phyloP scores from a whole-genome alignment of 305 asterid genomes.

The Fraxinus albicans region DNA sequence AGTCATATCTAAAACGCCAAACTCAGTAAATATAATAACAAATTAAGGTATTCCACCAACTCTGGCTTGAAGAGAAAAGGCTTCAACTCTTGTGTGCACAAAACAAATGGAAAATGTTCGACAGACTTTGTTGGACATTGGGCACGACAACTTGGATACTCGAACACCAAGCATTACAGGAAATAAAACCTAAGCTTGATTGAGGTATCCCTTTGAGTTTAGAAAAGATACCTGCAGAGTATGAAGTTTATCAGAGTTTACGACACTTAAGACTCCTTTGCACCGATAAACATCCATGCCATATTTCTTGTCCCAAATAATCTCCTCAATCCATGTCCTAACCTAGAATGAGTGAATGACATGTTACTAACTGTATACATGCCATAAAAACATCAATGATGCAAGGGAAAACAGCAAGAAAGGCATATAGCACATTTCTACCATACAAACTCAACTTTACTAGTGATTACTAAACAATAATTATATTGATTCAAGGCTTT shows the following conservation, averaged over 20 bases:
- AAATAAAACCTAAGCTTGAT: not conserved
- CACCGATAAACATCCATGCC: conserved; percentile 97
- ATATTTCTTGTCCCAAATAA: conserved; percentile 87
- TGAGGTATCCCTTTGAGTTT: not conserved
- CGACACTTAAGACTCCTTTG: conserved; percentile 73
- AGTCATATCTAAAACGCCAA: not conserved
- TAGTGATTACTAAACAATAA: not conserved
- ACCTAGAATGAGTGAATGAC: conserved; percentile 39
- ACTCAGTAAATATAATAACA: not conserved
- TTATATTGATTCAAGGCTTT: not conserved
- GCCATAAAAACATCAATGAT: not conserved
- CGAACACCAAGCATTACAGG: not conserved
- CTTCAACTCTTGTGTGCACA: not conserved
- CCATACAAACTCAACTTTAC: not conserved
- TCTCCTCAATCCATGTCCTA: conserved; percentile 73
- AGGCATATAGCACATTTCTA: not conserved
- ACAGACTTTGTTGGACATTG: not conserved
- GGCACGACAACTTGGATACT: not conserved
- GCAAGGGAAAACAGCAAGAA: not conserved
- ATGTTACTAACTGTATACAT: not conserved
- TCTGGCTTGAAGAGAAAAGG: not conserved
- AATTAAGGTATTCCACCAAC: not conserved
- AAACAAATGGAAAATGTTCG: not conserved
- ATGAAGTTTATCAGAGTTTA: conserved; percentile 65
- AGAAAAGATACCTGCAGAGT: conserved; percentile 69